Evolutionary conservation across 129 eudicot species (phyloP), one percentile per base, ranked within the genome.

Genomic region (Centrapalus pauciflorus): DNA sequence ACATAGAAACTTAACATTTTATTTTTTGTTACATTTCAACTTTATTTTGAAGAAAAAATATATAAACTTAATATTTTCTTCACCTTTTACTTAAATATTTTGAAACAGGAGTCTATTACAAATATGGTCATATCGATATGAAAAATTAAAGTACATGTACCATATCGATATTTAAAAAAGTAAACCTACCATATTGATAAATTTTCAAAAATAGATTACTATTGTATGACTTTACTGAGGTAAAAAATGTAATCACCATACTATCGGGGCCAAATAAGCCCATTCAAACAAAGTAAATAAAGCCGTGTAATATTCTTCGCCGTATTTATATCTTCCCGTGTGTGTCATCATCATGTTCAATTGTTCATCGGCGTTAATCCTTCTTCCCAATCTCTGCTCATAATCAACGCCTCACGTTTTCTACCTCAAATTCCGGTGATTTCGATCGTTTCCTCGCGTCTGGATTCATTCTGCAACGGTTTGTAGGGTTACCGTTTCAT

Each of bases 371-470:
- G 55, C 74, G 38, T 55, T 69, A 40, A 56, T 55, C 51, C 43
- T 16, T 63, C 26, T 41, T 14, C 27, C 7, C 40, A 13, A 45
- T 41, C 51, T 35, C 69, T 28, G 61, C 69, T 23, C 60, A 30
- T 46, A 56, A 70, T 56, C 49, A 57, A 58, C 66, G 46, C 66
- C 66, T 56, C 58, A 57, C 45, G 23, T 56, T 69, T 35, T 54
- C 55, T 7, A 56, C 20, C 75, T 28, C 34, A 40, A 34, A 3
- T 68, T 55, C 40, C 64, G 52, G 64, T 37, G 23, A n/a, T 68
- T 68, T 9, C 40, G 23, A 21, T 67, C 49, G 49, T 14, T 33
- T 23, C 4, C 24, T 66, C 33, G 27, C 59, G 50, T 49, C 71
- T 66, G 29, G 46, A 66, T 49, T 35, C 59, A 48, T 8, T 45